Evolutionary conservation across 345 rosid species (phyloP).

Genomic region (Citrus medica): DNA sequence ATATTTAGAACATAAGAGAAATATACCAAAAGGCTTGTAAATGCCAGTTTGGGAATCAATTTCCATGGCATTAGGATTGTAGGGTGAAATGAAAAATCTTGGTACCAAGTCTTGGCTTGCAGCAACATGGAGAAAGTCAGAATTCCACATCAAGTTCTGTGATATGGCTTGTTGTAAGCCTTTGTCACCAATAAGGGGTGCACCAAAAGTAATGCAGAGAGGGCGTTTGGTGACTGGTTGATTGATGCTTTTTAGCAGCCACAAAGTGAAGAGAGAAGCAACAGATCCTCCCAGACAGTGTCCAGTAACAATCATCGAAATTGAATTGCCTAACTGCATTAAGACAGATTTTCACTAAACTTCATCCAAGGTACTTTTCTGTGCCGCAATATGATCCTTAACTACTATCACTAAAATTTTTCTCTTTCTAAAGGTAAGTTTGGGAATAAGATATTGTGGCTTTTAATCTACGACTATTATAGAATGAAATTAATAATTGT

Average conservation of each 20-base stretch:
- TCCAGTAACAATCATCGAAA: conserved; percentile 52
- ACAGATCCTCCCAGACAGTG: conserved; percentile 58
- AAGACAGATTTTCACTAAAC: background rate
- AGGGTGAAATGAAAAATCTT: conserved; percentile 14
- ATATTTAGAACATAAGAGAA: conserved; percentile 34
- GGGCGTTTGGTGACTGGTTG: conserved; percentile 20
- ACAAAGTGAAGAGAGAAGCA: conserved; percentile 67
- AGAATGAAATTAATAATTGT: background rate
- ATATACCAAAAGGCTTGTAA: conserved; percentile 58
- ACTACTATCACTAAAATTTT: background rate
- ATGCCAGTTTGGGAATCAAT: background rate
- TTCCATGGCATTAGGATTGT: background rate
- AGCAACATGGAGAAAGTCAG: conserved; percentile 58
- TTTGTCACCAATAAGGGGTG: conserved; percentile 48
- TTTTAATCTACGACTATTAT: background rate
- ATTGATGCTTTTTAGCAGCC: conserved; percentile 43
- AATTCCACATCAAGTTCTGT: conserved; percentile 29
- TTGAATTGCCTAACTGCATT: background rate
- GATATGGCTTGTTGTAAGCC: conserved; percentile 34
- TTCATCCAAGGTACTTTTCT: background rate
- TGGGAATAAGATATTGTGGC: background rate
- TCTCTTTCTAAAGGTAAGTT: background rate
- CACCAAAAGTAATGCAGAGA: conserved; percentile 72
- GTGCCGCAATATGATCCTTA: background rate
- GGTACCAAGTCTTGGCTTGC: conserved; percentile 36